A percentile compares a stretch with the other conserved stretches of the same genome.
Evolutionary conservation across 257 asterid genomes (phyloP).

Genomic region (Solanum ahanhuiri): DNA sequence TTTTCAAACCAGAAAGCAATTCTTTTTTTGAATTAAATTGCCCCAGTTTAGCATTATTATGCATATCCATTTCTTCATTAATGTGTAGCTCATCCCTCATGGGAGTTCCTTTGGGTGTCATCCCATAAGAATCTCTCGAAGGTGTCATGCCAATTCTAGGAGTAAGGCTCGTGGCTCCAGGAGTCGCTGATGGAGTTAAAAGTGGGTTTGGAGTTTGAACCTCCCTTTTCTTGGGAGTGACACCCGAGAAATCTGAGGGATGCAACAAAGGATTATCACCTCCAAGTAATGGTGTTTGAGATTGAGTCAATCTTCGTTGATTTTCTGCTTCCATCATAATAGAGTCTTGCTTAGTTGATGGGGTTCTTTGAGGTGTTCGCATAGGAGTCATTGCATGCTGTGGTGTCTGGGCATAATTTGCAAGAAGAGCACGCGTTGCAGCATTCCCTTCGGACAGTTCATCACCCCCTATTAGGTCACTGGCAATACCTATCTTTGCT

Average conservation of each 20-base stretch:
- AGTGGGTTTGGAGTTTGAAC: constrained; percentile 92
- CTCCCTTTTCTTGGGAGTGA: constrained; percentile 87
- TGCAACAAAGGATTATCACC: constrained; percentile 91
- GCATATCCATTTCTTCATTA: constrained; percentile 72
- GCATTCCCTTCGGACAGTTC: constrained; percentile 85
- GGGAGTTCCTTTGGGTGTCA: constrained; percentile 88
- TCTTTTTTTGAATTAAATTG: constrained; percentile 50
- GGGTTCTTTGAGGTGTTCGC: constrained; percentile 92
- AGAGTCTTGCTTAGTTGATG: constrained; percentile 86
- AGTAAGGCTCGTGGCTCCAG: constrained; percentile 64
- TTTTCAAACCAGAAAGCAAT: constrained; percentile 49
- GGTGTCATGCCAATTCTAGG: constrained; percentile 91
- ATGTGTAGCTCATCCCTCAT: constrained; percentile 88
- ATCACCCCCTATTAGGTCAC: constrained; percentile 76
- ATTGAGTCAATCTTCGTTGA: constrained; percentile 67
- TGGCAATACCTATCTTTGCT: constrained; percentile 91
- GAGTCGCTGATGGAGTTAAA: constrained; percentile 87
- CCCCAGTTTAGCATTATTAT: constrained; percentile 36
- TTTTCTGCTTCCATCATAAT: constrained; percentile 98
- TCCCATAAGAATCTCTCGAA: constrained; percentile 56
- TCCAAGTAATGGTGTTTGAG: constrained; percentile 97
- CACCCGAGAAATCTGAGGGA: constrained; percentile 99
- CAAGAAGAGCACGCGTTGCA: constrained; percentile 89
- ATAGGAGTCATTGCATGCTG: constrained; percentile 81
- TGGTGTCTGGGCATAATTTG: constrained; percentile 88